Conservation (phyloP, 179 eudicot species). For the Beta macrorhiza region DNA sequence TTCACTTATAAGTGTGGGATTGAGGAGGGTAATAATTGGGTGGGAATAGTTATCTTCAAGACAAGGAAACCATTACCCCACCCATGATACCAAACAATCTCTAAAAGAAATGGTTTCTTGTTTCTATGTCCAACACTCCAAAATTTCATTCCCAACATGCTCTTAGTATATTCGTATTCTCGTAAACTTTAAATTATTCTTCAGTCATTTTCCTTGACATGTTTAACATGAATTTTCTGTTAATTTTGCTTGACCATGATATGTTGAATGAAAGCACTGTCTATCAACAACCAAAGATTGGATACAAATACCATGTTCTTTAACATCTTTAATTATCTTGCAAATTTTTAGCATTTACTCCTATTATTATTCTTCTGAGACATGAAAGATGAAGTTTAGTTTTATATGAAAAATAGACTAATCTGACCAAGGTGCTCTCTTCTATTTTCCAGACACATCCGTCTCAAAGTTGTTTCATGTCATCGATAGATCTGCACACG, state of each 20-base stretch:
- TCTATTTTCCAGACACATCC: conserved; percentile 66
- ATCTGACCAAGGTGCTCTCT: conserved; percentile 18
- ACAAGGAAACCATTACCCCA: too few species aligned
- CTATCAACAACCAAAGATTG: background rate
- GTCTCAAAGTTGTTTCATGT: conserved; percentile 85
- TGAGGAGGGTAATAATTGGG: too few species aligned
- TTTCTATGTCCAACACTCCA: too few species aligned
- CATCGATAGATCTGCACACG: conserved; percentile 76
- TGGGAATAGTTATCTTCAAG: too few species aligned
- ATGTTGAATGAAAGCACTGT: background rate
- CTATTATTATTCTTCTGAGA: background rate
- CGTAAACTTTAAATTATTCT: too few species aligned
- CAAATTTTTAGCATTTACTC: background rate
- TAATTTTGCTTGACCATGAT: background rate
- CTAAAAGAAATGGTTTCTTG: too few species aligned
- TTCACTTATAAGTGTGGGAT: too few species aligned
- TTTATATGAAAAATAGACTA: background rate
- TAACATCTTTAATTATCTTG: background rate
- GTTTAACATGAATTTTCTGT: background rate
- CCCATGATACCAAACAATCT: too few species aligned
- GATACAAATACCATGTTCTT: background rate
- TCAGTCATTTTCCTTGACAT: too few species aligned
- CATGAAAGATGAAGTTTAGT: background rate
- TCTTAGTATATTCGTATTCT: too few species aligned
- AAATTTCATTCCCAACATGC: too few species aligned